These are phyloP conservation scores for Leishmania turanica DNA, from an alignment of 208 protist genomes.

Conservation along the genomic window DNA sequence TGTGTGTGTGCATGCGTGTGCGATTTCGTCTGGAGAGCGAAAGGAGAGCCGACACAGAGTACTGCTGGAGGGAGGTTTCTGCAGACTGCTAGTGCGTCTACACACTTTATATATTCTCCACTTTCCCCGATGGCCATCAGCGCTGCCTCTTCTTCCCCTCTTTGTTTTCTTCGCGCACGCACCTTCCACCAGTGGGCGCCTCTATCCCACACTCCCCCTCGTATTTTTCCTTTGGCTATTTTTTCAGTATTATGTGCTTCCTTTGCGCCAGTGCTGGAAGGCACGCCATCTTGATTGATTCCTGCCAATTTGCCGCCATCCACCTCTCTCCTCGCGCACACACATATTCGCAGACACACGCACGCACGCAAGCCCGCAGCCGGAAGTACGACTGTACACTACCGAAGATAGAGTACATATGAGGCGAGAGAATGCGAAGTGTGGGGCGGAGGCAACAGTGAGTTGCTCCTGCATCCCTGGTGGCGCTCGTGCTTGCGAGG, in stretches of 20 bases:
- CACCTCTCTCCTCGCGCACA: not conserved
- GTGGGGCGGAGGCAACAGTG: not conserved
- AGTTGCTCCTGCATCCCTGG: not conserved
- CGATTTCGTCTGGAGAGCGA: not conserved
- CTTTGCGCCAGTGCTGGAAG: too few species aligned
- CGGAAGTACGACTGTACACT: not conserved
- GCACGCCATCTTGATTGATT: too few species aligned
- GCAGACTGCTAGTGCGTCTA: not conserved
- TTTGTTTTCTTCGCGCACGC: not conserved
- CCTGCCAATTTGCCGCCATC: too few species aligned
- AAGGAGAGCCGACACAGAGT: not conserved
- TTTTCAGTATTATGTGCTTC: too few species aligned
- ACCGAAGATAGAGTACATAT: not conserved
- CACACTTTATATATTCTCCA: not conserved
- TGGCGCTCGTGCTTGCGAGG: not conserved
- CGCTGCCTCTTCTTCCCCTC: not conserved
- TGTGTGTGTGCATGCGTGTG: not conserved
- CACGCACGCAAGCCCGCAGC: not conserved
- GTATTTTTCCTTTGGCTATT: not conserved
- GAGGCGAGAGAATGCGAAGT: not conserved
- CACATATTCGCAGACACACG: not conserved
- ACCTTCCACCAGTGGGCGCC: not conserved
- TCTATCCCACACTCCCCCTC: not conserved
- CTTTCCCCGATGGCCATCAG: not conserved
- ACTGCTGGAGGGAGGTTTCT: not conserved